Evolutionary conservation across 2,329 filamentous ascomycete species (phyloP).

Genomic region (Colletotrichum liaoningense): DNA sequence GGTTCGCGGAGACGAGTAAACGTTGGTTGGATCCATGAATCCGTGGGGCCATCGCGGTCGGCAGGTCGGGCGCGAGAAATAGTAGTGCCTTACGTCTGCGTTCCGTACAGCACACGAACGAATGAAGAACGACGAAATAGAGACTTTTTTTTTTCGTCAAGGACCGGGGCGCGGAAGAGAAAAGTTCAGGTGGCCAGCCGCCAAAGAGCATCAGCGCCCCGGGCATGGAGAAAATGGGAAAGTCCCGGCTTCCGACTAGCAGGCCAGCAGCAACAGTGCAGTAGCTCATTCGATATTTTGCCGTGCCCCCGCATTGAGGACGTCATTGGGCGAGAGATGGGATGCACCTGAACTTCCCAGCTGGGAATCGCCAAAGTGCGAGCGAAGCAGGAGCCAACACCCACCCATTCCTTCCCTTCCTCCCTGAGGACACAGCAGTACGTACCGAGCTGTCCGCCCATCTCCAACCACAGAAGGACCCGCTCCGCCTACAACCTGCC

Average conservation of each 20-base stretch:
- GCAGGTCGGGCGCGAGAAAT: neutral
- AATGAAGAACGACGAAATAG: neutral
- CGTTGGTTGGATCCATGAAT: neutral
- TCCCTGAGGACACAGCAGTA: neutral
- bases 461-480: neutral
- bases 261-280: too few relatives aligned
- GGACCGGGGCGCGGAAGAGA: neutral
- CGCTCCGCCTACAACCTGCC: neutral
- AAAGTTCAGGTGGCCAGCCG: too few relatives aligned
- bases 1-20: neutral
- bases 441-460: neutral
- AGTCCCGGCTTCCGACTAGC: neutral
- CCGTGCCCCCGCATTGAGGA: constrained; percentile 17
- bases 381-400: neutral
- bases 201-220: too few relatives aligned
- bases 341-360: neutral
- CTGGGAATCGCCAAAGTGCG: neutral
- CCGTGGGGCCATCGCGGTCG: neutral
- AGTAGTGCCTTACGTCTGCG: neutral
- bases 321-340: constrained; percentile 18
- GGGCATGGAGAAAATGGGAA: neutral
- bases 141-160: neutral
- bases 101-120: neutral
- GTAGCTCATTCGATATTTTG: neutral
- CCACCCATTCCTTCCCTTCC: too few relatives aligned